Base-by-base conservation (phyloP, 1,139 yeast species). In the Eremothecium gossypii region DNA sequence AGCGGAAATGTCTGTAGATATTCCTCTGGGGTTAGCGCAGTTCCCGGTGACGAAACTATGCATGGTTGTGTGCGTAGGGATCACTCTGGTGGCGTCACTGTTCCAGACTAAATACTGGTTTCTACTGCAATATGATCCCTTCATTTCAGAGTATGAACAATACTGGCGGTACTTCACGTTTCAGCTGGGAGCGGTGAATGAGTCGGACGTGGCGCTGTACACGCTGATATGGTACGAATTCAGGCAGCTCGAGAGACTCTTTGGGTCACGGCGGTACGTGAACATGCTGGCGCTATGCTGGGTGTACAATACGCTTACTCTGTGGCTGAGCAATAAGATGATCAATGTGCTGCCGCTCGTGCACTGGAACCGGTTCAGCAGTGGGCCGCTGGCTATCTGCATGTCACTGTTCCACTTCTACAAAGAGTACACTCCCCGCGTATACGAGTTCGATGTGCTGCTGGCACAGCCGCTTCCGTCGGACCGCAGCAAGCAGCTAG, bases 361-460 rank as follows among this genome's bases (percentile, higher is more conserved):
- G 2, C 17, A 49, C 27, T 57, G 60, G 60, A 54, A 58, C 27
- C 44, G 54, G 9, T 49, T 55, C 12, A 51, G 60, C 2, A 49
- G 51, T 9, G 64, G 64, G 3, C 41, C 57, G 8, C 39, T 59
- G 9, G 60, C 62, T 5, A 40, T 57, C 5, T 40, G 55, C 1
- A 20, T 60, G 37, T 49, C 55, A 3, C 41, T 60, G 41, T 53
- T 53, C 30, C 63, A 60, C 45, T 60, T 58, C 33, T 58, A 55
- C 45, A 58, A 58, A 43, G 57, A 60, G 35, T 57, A 57, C 37
- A 58, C 63, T 9, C 64, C 64, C 2, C 53, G 52, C 29, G 47
- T 59, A 8, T 60, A 59, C 40, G 56, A 54, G 32, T 58, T 53
- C 39, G 52, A 57, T 10, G 45, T 58, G 8, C 33, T 52, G 13